A percentile compares a stretch with the other conserved stretches of the same genome.
Conservation (phyloP, 495 filamentous ascomycete genomes). For the Hyaloscypha variabilis region DNA sequence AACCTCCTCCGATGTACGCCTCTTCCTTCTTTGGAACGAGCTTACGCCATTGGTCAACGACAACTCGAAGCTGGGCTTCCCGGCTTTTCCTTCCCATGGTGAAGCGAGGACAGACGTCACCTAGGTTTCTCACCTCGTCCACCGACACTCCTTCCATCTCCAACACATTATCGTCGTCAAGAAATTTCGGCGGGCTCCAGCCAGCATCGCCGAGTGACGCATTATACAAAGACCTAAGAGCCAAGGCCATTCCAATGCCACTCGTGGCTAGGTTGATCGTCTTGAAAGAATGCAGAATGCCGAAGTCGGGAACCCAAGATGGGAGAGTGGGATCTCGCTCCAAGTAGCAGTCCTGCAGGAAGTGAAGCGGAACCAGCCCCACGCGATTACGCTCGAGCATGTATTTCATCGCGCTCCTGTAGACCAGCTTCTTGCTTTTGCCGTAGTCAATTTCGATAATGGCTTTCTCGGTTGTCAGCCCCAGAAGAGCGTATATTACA, state of each 20-base stretch:
- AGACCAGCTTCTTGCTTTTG: constrained; percentile 7
- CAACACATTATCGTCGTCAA: constrained; percentile 1
- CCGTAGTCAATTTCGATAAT: constrained; percentile 2
- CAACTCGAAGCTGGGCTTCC: too few species aligned
- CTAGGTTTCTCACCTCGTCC: too few species aligned
- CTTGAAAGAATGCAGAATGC: constrained; percentile 8
- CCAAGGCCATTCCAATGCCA: constrained; percentile 9
- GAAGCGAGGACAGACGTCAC: too few species aligned
- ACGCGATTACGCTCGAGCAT: constrained; percentile 8
- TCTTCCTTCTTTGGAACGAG: too few species aligned
- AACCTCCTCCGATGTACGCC: too few species aligned
- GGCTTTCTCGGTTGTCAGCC: too few species aligned
- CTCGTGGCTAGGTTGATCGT: constrained; percentile 7
- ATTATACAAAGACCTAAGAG: constrained; percentile 3
- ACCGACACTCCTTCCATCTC: too few species aligned
- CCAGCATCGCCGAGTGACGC: constrained; percentile 4
- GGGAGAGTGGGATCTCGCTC: constrained; percentile 9
- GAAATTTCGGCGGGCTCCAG: neutral
- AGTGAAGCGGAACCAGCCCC: constrained; percentile 8
- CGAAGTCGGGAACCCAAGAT: constrained; percentile 8
- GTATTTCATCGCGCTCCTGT: constrained; percentile 8
- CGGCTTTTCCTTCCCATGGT: too few species aligned
- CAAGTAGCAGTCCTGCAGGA: constrained; percentile 10
- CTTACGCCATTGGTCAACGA: too few species aligned
- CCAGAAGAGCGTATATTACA: too few species aligned